phyloP scores from a whole-genome alignment of 2,329 filamentous ascomycete genomes.

The Trichoderma sp. region DNA sequence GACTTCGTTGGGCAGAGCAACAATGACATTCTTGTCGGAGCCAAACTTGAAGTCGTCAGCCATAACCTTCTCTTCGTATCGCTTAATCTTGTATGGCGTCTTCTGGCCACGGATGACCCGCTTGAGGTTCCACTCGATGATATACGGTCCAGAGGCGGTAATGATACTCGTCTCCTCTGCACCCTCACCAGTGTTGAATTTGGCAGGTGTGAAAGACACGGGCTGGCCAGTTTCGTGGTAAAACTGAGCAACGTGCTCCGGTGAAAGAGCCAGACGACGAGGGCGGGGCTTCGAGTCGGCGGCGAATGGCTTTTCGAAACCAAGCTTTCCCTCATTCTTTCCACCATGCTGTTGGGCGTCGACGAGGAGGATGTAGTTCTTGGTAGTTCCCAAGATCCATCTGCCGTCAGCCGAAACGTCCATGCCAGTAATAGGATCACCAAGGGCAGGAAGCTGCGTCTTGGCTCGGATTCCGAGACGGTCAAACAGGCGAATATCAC shows the following conservation, averaged over 20 bases:
- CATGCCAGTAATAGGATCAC: conserved; percentile 90
- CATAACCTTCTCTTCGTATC: conserved; percentile 92
- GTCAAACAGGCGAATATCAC: conserved; percentile 95
- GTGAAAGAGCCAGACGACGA: conserved; percentile 81
- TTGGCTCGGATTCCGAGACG: conserved; percentile 96
- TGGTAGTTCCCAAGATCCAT: conserved; percentile 92
- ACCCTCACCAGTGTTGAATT: conserved; percentile 87
- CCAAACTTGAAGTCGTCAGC: conserved; percentile 98
- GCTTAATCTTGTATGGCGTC: conserved; percentile 93
- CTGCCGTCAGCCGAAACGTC: conserved; percentile 94
- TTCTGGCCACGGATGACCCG: conserved; percentile 79
- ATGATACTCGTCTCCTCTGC: conserved; percentile 89
- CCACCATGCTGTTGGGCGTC: conserved; percentile 87
- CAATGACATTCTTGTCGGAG: conserved; percentile 96
- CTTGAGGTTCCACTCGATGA: conserved; percentile 93
- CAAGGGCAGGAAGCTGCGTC: conserved; percentile 91
- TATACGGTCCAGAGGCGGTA: conserved; percentile 92
- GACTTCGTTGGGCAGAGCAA: conserved; percentile 93
- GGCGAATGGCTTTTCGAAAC: conserved; percentile 89
- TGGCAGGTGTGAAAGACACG: conserved; percentile 84
- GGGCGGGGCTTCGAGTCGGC: conserved; percentile 94
- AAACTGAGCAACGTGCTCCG: conserved; percentile 93
- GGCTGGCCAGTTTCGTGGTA: conserved; percentile 90
- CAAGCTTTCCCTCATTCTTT: conserved; percentile 97
- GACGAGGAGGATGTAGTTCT: conserved; percentile 90